Conservation (phyloP, 225 moss, liverwort and hornwort species). For the Pleurozium schreberi region DNA sequence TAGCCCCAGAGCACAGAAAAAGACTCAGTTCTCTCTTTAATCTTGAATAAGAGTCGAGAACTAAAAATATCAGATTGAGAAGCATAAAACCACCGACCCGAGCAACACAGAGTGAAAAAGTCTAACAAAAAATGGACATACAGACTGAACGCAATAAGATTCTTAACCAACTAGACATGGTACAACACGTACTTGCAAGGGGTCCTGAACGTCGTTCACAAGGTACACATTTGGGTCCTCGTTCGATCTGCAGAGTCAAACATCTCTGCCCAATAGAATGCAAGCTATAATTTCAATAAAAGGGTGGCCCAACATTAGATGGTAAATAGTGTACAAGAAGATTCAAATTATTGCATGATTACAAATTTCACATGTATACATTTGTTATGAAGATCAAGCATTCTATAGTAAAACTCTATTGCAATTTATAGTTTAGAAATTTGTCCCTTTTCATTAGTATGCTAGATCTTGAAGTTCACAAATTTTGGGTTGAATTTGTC, state of each 20-base stretch:
- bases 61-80: background rate
- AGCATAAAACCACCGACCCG: background rate
- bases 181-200: slow-evolving; percentile 59
- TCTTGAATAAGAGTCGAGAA: background rate
- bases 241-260: slow-evolving; percentile 68
- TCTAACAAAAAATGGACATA: background rate
- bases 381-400: background rate
- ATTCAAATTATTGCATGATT: background rate
- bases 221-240: slow-evolving; percentile 97
- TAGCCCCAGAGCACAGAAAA: background rate
- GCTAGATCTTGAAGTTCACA: background rate
- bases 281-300: background rate
- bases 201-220: slow-evolving; percentile 92
- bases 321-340: background rate
- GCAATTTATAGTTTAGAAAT: background rate
- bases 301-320: background rate
- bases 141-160: background rate
- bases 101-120: background rate
- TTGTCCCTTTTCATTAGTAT: background rate
- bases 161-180: background rate
- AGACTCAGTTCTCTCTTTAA: background rate
- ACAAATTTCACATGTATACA: background rate
- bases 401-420: background rate
- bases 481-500: background rate
- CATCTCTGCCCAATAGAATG: background rate